Conservation (phyloP, 2,329 filamentous ascomycete genomes). For the Macrophomina tecta region DNA sequence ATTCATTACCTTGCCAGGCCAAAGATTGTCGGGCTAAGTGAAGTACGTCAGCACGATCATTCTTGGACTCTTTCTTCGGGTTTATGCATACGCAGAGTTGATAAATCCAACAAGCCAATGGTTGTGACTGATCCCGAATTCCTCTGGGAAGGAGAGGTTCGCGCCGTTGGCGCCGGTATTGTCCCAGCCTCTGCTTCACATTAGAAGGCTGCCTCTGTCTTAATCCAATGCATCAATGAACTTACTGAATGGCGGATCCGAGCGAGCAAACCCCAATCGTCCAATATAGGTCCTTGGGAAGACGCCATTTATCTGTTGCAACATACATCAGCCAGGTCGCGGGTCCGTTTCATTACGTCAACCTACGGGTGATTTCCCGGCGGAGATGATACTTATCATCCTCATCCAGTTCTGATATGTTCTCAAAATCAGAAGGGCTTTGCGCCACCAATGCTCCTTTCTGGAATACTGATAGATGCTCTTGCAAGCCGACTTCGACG, state of each 20-base stretch:
- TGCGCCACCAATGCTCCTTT: conserved; percentile 78
- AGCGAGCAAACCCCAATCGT: conserved; percentile 73
- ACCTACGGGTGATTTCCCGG: conserved; percentile 59
- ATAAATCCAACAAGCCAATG: conserved; percentile 37
- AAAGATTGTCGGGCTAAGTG: not conserved
- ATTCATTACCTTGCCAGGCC: not conserved
- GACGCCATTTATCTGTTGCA: conserved; percentile 64
- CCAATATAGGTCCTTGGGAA: conserved; percentile 67
- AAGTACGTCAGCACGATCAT: not conserved
- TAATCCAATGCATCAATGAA: not conserved
- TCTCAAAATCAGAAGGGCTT: conserved; percentile 67
- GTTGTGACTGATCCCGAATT: conserved; percentile 56
- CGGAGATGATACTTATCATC: conserved; percentile 65
- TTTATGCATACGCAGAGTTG: conserved; percentile 29
- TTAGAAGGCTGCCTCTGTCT: not conserved
- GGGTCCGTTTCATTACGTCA: conserved; percentile 67
- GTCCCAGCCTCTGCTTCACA: conserved; percentile 41
- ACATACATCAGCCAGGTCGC: not conserved
- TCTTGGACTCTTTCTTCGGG: not conserved
- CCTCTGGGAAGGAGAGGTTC: conserved; percentile 65
- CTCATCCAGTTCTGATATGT: conserved; percentile 66
- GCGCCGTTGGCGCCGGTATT: conserved; percentile 47
- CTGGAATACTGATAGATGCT: conserved; percentile 64
- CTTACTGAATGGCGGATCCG: conserved; percentile 67
- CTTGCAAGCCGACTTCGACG: conserved; percentile 61